A percentile compares a stretch with the other conserved stretches of the same genome.
These are phyloP conservation scores for Bremia lactucae DNA, from an alignment of 352 stramenopile species.

Conservation along the genomic window DNA sequence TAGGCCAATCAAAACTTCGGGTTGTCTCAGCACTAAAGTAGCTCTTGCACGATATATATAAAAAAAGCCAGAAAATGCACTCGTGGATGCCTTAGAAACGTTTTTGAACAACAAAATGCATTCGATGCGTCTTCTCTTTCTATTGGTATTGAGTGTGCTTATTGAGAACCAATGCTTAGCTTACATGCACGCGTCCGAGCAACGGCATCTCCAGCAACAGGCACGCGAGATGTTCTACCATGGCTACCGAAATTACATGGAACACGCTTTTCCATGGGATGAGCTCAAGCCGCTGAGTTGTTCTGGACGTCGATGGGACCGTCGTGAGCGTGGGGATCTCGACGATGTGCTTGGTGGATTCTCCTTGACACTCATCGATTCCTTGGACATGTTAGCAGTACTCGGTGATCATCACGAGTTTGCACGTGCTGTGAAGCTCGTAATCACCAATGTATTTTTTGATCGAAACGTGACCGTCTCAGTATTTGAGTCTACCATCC, in stretches of 20 bases:
- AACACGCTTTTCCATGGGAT: conserved; percentile 79
- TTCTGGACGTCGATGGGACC: conserved; percentile 65
- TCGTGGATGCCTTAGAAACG: no score
- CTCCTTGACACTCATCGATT: conserved; percentile 82
- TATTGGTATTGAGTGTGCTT: conserved; percentile 6
- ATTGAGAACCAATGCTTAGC: conserved; percentile 6
- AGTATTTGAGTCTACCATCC: conserved; percentile 90
- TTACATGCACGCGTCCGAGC: conserved; percentile 64
- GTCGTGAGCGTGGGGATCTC: conserved; percentile 67
- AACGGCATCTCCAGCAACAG: conserved; percentile 52
- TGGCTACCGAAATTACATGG: conserved; percentile 81
- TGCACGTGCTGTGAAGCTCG: conserved; percentile 46
- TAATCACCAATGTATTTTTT: conserved; percentile 54
- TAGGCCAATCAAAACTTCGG: no score
- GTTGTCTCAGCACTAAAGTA: no score
- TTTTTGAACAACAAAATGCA: no score
- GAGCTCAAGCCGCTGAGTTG: conserved; percentile 82
- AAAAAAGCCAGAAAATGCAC: no score
- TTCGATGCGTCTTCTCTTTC: conserved; percentile 11
- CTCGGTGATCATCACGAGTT: conserved; percentile 79
- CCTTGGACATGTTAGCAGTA: conserved; percentile 83
- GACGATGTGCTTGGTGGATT: conserved; percentile 79
- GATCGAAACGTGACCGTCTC: conserved; percentile 86
- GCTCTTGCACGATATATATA: no score
- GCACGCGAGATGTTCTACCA: conserved; percentile 86